Conservation (phyloP, 768 basidiomycete genomes). For the Hortiboletus flavorubellus region DNA sequence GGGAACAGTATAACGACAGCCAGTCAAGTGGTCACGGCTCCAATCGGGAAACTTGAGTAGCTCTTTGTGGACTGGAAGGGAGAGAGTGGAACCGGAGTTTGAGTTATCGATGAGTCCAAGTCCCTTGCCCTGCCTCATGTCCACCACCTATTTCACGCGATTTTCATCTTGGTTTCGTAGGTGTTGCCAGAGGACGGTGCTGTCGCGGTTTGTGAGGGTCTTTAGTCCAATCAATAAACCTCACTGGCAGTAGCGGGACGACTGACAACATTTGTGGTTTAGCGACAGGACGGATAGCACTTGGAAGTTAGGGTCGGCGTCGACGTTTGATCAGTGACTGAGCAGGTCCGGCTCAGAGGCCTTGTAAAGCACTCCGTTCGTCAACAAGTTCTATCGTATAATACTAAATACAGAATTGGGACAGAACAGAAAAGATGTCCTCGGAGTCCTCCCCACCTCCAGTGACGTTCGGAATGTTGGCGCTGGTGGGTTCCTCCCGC, state of each 20-base stretch:
- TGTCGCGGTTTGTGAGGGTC: not conserved
- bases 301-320: not conserved
- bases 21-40: not conserved
- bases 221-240: not conserved
- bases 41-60: not conserved
- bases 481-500: not conserved
- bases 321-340: not conserved
- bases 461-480: not conserved
- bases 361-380: not conserved
- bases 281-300: not conserved
- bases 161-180: conserved; percentile 14
- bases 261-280: not conserved
- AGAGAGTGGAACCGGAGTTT: not conserved
- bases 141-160: conserved; percentile 3
- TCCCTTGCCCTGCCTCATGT: conserved; percentile 17
- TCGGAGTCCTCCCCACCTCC: not conserved
- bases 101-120: conserved; percentile 2
- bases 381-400: not conserved
- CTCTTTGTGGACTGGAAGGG: not conserved
- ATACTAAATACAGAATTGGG: too few relatives aligned
- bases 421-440: not conserved
- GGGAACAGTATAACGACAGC: not conserved
- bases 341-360: not conserved
- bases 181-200: not conserved
- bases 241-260: not conserved